Evolutionary conservation across 441 rosid genomes (phyloP), one percentile per base, ranked within the genome.

Genomic region (Pelargonium myrrhifolium): DNA sequence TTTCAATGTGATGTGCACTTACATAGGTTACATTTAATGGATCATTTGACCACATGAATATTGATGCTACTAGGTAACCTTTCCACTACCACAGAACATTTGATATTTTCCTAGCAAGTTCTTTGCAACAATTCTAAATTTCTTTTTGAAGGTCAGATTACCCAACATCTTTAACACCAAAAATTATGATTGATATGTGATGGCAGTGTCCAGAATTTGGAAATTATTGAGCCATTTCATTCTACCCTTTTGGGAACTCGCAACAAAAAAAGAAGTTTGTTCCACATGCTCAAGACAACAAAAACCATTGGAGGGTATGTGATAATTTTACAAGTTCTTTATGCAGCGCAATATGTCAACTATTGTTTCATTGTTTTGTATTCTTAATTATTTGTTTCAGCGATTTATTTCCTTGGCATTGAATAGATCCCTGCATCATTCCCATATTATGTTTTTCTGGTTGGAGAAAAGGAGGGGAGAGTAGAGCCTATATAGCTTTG

Each of bases 281-380:
- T 92, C 83, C 96, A 92, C 76, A 87, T 87, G 96, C 88, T 94
- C 65, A 94, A 89, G 93, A 90, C 97, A 45, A 94, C 98, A 64
- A 94, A 94, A 82, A 92, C 98, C 65, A 77, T 78, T 64, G 99
- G 98, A 77, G 98, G 99, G 99, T 92, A 85, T 65, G 78, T 72
- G 26, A 24, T 76, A 67, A 53, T 47, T 65, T 40, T 58, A 65
- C 62, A 64, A 69, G 56, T 59, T 72, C 62, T 69, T 56, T 74
- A 39, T 40, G 62, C 47, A 72, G 71, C 69, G 67, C 47, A 37
- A 66, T 45, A 42, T 69, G 59, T 64, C 37, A 6, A 67, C 53
- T 70, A 43, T 71, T 72, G 70, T 68, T 69, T 65, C 72, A 49
- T 74, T 47, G 68, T 58, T 67, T 24, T 67, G 56, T 72, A 18